Base-by-base conservation (phyloP, 2,329 filamentous ascomycete species). In the Xylaria sp. region DNA sequence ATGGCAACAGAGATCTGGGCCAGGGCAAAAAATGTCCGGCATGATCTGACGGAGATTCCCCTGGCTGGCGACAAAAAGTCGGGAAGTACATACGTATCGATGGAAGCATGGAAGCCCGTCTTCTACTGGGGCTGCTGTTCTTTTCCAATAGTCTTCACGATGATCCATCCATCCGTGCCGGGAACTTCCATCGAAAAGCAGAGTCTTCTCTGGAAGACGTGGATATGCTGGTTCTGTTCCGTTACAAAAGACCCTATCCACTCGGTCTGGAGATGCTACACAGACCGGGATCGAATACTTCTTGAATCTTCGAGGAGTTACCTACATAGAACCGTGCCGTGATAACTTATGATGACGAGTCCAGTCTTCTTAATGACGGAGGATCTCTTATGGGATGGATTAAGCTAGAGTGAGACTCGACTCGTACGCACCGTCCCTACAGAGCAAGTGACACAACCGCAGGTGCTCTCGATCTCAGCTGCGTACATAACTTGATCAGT, bases 361-460 rank as follows among this genome's bases (percentile, higher is more conserved):
- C 23, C 4, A 34, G 16, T 1, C 16, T 16, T 16, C 16, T 16
- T 16, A 16, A 16, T 16, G 16, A 16, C 16, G 16, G 16, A 16
- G 16, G 16, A 16, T 16, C 16, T 16, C 16, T 1, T 16, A 16
- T 54, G n/a, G 16, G 52, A 44, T 37, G 37, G 48, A 8, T 8
- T 57, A 35, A n/a, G 16, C 52, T 55, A 54, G 44, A 13, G 34
- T 52, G 10, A 37, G 37, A 55, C 52, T 9, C 39, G 10, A 37
- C n/a, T 56, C 50, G 47, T 19, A 46, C 10, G 39, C 18, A 46
- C 46, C 13, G 30, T 52, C 44, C 16, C 51, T 16, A 23, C n/a
- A 52, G 2, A 55, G 54, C 42, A 9, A 58, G 58, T 59, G 42
- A 58, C 57, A 59, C 53, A 52, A 53, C 18, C 13, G 54, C 39